These are phyloP conservation scores for Apostasia shenzhenica DNA, from an alignment of 106 monocot species.

Conservation along the genomic window DNA sequence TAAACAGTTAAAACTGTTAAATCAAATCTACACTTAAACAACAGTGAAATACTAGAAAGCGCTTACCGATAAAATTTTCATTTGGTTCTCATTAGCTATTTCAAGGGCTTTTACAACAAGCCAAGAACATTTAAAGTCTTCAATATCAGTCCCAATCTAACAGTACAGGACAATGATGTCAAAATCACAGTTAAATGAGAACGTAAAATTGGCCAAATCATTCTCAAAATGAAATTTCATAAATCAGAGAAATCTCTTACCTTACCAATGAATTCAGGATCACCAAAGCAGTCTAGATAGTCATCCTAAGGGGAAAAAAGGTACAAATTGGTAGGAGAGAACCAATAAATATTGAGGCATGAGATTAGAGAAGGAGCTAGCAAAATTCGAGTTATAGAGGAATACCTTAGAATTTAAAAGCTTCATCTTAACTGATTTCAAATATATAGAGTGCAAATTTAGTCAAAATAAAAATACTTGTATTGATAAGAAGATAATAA, in stretches of 20 bases:
- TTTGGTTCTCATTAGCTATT: conserved; percentile 52
- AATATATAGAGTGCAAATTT: no score
- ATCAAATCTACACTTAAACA: background rate
- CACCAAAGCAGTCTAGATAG: conserved; percentile 93
- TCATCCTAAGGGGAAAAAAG: conserved; percentile 62
- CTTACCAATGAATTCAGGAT: conserved; percentile 94
- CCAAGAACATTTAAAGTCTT: conserved; percentile 98
- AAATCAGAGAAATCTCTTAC: conserved; percentile 20
- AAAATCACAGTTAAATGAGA: background rate
- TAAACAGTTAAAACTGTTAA: background rate
- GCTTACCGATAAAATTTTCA: conserved; percentile 48
- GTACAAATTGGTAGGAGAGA: no score
- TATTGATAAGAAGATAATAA: no score
- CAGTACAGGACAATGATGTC: background rate
- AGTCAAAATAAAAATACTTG: no score
- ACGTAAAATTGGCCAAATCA: background rate
- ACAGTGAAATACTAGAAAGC: background rate
- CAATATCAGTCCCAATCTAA: conserved; percentile 96
- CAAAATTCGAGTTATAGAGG: no score
- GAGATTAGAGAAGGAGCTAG: no score
- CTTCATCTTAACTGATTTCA: no score
- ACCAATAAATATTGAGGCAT: no score
- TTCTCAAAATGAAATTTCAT: background rate
- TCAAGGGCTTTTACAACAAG: conserved; percentile 88
- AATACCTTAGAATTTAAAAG: no score